Evolutionary conservation across 2,329 filamentous ascomycete species (phyloP), one percentile per base, ranked within the genome.

Genomic region (Cercospora citrullina): DNA sequence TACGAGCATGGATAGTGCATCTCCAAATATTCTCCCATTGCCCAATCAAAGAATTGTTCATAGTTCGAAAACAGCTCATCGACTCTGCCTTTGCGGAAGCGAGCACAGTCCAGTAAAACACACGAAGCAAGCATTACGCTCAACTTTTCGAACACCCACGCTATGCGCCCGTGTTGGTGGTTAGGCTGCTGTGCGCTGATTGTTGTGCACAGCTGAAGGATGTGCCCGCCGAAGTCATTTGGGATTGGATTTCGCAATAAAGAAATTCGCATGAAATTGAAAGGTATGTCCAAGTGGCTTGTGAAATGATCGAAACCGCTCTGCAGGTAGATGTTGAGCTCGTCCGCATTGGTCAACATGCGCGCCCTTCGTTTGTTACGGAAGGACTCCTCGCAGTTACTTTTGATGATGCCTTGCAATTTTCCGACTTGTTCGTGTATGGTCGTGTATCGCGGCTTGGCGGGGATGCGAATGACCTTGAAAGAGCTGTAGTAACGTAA

Each of bases 271-370:
- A 86, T 81, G 69, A 86, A 86, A 70, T 86, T 81, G 72, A 86
- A 86, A 4, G 84, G 82, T 0, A 74, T 75, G 58, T 84, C 78
- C 4, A 85, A 74, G 45, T 80, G 76, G 1, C 74, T 75, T 2
- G 82, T 77, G 65, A 84, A 87, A 68, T 86, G 85, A 58, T 84
- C 81, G 70, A 85, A 86, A 0, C 82, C 84, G 28, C 75, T 78
- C 70, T 85, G 80, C 1, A 86, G 74, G 70, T 85, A 85, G 0
- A 76, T 71, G 45, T 85, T 80, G 5, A 86, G 74, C 21, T 84
- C 79, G 14, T 84, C 81, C 1, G 81, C 78, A 45, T 82, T 80
- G 14, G 81, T 79, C 2, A 85, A 74, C 82, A 86, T 84, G 5
- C 84, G 80, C 4, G 83, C 78, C 67, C 79, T 75, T 39, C 77